Evolutionary conservation across 1,139 yeast genomes (phyloP), one percentile per base, ranked within the genome.

Genomic region (Geotrichum candidum): DNA sequence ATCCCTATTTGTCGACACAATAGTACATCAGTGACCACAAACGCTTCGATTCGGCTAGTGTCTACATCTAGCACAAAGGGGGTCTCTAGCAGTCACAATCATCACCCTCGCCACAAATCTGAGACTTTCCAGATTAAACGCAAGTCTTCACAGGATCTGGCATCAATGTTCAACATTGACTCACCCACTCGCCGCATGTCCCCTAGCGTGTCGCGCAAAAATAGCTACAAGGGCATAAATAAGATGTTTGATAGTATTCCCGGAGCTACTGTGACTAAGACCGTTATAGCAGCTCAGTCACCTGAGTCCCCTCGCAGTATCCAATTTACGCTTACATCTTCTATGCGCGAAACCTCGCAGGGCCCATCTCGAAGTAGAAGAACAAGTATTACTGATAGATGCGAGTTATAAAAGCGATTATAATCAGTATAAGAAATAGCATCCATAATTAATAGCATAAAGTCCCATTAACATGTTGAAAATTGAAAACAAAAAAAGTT

Each of bases 301-400:
- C 60, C 62, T 9, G 56, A 62, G 48, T 63, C 66, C 18, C 59
- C 63, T 15, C 65, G 61, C 61, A 65, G 56, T 4, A 61, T 57
- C 53, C 58, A 63, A 15, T 55, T 62, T 46, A 60, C 66, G 2
- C 63, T 64, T 22, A 62, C 57, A 29, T 58, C 63, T 6, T 46
- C 63, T 13, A 38, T 61, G n/a, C 61, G 63, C 11, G 59, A 41
- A 2, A 41, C 18, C 9, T 41, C 48, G 22, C 38, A 57, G 52
- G 57, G 57, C 38, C 48, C 25, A n/a, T 33, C 27, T 35, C 25
- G n/a, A 23, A 57, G 29, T n/a, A 53, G 23, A 9, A 48, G 9
- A 18, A 55, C 57, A 23, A 60, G 57, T 13, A 45, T 33, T 18
- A 46, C 53, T 6, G 51, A 18, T 2, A 31, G 29, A 15, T 41